These are phyloP conservation scores for Coriaria nepalensis DNA, from an alignment of 306 rosid species.

Conservation along the genomic window DNA sequence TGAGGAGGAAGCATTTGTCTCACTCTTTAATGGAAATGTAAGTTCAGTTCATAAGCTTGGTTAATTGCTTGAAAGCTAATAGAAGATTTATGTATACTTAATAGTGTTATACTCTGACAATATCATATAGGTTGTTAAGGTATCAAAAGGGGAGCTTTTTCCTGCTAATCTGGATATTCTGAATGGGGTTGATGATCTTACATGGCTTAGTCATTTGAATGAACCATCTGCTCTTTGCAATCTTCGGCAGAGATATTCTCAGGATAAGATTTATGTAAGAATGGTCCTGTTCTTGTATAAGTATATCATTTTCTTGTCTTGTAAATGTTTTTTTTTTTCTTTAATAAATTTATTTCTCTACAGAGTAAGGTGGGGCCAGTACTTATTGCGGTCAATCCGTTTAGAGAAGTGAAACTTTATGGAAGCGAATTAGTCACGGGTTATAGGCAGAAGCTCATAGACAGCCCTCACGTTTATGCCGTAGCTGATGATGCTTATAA, in stretches of 20 bases:
- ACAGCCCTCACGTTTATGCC: constrained; percentile 79
- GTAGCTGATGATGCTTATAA: constrained; percentile 59
- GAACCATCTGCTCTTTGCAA: constrained; percentile 85
- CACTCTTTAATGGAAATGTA: constrained; percentile 60
- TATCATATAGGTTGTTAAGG: constrained; percentile 39
- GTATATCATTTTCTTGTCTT: constrained; percentile 12
- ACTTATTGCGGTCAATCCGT: constrained; percentile 79
- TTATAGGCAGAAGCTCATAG: constrained; percentile 40
- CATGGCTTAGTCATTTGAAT: constrained; percentile 78
- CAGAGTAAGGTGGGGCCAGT: constrained; percentile 92
- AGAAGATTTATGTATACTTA: too few species aligned
- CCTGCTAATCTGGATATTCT: constrained; percentile 91
- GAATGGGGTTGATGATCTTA: constrained; percentile 86
- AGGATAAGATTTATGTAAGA: constrained; percentile 73
- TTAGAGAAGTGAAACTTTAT: constrained; percentile 52
- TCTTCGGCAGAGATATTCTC: constrained; percentile 62
- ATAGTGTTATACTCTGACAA: too few species aligned
- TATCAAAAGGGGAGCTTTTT: constrained; percentile 42
- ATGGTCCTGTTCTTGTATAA: constrained; percentile 5
- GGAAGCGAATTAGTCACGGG: constrained; percentile 50
- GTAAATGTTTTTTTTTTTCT: constrained; percentile 2
- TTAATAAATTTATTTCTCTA: constrained; percentile 22
- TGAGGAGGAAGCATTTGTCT: constrained; percentile 57
- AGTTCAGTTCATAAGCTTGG: constrained; percentile 16
- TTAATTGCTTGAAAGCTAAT: constrained; percentile 1